Evolutionary conservation across 1,139 yeast species (phyloP), one percentile per base, ranked within the genome.

Genomic region (Pichia sp.): DNA sequence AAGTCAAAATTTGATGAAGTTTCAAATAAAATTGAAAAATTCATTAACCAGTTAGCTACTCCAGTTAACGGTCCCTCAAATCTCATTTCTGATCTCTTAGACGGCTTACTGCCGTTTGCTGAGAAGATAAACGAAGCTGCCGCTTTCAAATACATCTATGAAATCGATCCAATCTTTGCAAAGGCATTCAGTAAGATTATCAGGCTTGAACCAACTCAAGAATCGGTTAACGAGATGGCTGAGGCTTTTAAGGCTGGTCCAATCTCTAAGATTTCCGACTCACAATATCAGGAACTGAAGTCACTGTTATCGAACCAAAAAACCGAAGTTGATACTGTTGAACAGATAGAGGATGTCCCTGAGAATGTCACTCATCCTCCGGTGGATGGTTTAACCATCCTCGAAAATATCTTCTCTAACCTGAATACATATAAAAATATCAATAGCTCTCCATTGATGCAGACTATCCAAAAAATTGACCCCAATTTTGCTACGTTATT

Each of bases 341-440:
- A 34, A 16, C 21, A 41, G 8, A 25, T 12, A 13, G 42, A 26
- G 23, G 47, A 39, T n/a, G 23, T 16, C 22, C 50, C 49, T 28
- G 13, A 4, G 3, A 28, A 43, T 43, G 39, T 43, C 5, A 28
- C 21, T 16, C 46, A 43, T 31, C 25, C 36, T 12, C 39, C 34
- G 9, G 41, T 58, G 30, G 58, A 60, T 31, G 62, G 59, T 16
- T 54, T 55, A 44, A 53, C 60, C 7, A 58, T 60, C 22, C 50
- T 62, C 36, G 62, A 57, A 44, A 48, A 58, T n/a, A 55, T 62
- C 10, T 62, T 62, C 41, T 60, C 61, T 13, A 54, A 60, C 47
- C 57, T 63, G 50, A 61, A 60, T 45, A 37, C 52, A 31, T 61
- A 54, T 41, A 59, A 58, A 26, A 50, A 56, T 18, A 50, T 62